Conservation (phyloP, 177 flowering plant genomes). For the Vitis hybrid region DNA sequence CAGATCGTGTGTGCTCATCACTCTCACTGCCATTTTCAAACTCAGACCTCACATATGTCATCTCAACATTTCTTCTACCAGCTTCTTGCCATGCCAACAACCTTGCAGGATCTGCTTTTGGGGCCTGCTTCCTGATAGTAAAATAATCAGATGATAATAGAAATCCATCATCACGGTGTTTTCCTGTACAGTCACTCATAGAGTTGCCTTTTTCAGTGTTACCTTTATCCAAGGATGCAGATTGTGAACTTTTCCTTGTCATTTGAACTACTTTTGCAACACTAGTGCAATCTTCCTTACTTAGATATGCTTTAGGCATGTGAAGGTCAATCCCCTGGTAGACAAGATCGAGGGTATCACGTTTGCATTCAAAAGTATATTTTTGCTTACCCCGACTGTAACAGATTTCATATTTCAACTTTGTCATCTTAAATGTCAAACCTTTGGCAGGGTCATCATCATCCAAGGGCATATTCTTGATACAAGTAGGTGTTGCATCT, state of each 20-base stretch:
- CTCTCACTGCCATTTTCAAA: slow-evolving; percentile 94
- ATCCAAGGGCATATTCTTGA: slow-evolving; percentile 72
- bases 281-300: slow-evolving; percentile 50
- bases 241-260: slow-evolving; percentile 49
- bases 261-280: slow-evolving; percentile 52
- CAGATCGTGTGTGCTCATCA: slow-evolving; percentile 87
- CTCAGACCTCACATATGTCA: slow-evolving; percentile 90
- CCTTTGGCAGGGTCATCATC: slow-evolving; percentile 97
- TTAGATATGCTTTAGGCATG: slow-evolving; percentile 62
- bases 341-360: slow-evolving; percentile 91
- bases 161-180: slow-evolving; percentile 85
- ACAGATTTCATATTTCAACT: slow-evolving; percentile 78
- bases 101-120: slow-evolving; percentile 90
- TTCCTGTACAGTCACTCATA: slow-evolving; percentile 49
- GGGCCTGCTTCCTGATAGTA: slow-evolving; percentile 91
- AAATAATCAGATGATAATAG: slow-evolving; percentile 92
- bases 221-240: slow-evolving; percentile 47
- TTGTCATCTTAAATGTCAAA: slow-evolving; percentile 70
- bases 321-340: slow-evolving; percentile 96
- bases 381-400: slow-evolving; percentile 85
- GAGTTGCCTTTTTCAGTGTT: slow-evolving; percentile 48
- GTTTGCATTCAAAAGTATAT: slow-evolving; percentile 85
- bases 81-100: slow-evolving; percentile 96
- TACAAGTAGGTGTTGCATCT: slow-evolving; percentile 74
- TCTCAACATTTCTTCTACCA: slow-evolving; percentile 85